phyloP scores from a whole-genome alignment of 225 moss, liverwort and hornwort species.

The Physcomitrium patens region DNA sequence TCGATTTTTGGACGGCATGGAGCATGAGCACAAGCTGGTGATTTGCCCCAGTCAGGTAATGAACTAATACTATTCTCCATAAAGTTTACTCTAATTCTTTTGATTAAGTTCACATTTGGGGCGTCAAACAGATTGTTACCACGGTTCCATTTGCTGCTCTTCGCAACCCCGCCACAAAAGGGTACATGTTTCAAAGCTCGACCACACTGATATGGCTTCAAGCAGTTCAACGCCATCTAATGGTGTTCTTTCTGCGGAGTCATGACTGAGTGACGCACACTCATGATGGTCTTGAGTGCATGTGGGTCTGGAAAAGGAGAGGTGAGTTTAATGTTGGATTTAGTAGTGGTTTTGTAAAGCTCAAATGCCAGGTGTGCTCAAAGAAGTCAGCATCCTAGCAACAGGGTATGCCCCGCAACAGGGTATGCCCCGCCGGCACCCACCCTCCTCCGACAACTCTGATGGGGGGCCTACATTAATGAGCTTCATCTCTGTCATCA shows the following conservation, averaged over 20 bases:
- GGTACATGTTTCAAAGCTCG: slow-evolving; percentile 28
- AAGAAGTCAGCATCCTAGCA: too few relatives aligned
- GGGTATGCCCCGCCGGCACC: too few relatives aligned
- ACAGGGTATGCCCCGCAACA: too few relatives aligned
- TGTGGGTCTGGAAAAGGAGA: slow-evolving; percentile 24
- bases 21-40: slow-evolving; percentile 28
- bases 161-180: slow-evolving; percentile 9
- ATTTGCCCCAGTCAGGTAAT: slow-evolving; percentile 19
- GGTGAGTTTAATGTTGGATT: too few relatives aligned
- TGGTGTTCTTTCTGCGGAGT: slow-evolving; percentile 13
- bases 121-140: background rate
- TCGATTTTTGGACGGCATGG: background rate
- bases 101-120: background rate
- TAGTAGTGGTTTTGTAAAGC: too few relatives aligned
- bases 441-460: too few relatives aligned
- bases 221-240: background rate
- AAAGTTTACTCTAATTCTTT: too few relatives aligned
- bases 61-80: slow-evolving; percentile 1
- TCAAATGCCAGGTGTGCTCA: too few relatives aligned
- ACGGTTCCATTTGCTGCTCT: slow-evolving; percentile 33
- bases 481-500: too few relatives aligned
- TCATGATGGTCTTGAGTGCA: slow-evolving; percentile 19
- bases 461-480: too few relatives aligned
- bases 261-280: background rate
- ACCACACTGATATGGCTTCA: too few relatives aligned